phyloP scores from a whole-genome alignment of 164 flowering plant genomes.

The Liquidambar formosana region DNA sequence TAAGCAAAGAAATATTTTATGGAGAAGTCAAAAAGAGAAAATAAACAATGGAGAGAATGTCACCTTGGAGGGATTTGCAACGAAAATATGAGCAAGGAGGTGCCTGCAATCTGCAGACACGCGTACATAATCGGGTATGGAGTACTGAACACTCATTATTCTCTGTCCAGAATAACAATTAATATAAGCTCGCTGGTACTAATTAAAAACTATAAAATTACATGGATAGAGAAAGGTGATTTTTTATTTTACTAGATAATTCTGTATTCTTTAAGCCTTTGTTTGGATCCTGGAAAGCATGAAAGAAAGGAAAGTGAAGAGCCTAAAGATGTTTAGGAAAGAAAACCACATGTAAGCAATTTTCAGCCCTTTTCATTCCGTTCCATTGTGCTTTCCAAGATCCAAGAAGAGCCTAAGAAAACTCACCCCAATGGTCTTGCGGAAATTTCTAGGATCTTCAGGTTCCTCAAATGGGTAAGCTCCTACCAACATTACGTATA shows the following conservation, averaged over 20 bases:
- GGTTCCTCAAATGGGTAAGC: constrained; percentile 80
- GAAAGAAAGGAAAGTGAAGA: not conserved
- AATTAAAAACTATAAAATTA: not conserved
- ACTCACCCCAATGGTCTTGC: constrained; percentile 63
- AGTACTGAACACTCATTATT: constrained; percentile 62
- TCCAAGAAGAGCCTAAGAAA: no score
- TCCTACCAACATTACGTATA: constrained; percentile 75
- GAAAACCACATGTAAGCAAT: no score
- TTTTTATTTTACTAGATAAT: no score
- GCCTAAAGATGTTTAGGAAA: no score
- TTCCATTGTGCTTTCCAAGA: no score
- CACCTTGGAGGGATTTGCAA: constrained; percentile 72
- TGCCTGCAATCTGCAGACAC: constrained; percentile 59
- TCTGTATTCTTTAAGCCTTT: no score
- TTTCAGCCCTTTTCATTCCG: no score
- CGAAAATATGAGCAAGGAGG: constrained; percentile 66
- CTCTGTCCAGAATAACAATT: constrained; percentile 35
- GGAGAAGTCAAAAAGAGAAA: not conserved
- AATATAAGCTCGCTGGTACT: not conserved
- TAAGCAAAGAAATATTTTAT: not conserved
- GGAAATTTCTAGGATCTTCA: constrained; percentile 65
- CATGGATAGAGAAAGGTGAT: not conserved
- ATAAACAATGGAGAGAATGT: not conserved
- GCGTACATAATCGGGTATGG: constrained; percentile 69
- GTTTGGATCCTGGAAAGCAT: no score